These are phyloP conservation scores for Sporothrix variecibatus DNA, from an alignment of 2,329 filamentous ascomycete species.

Conservation along the genomic window DNA sequence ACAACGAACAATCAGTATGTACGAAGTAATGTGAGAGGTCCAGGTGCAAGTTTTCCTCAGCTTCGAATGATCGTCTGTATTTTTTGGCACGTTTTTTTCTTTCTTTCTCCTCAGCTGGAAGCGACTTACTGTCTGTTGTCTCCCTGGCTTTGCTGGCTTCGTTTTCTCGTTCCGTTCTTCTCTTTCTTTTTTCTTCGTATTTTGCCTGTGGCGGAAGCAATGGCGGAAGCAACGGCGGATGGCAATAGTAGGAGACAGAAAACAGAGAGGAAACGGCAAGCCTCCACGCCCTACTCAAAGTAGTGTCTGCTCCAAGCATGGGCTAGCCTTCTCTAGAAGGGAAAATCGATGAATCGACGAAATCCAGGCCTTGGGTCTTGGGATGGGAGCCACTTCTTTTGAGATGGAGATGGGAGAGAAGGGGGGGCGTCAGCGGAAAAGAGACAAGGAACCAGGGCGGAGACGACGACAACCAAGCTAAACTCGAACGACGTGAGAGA, in stretches of 20 bases:
- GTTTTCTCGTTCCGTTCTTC: not conserved
- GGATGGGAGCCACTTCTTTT: too few species aligned
- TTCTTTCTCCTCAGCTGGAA: not conserved
- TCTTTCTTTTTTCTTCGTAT: not conserved
- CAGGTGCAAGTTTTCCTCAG: not conserved
- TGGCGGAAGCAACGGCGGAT: constrained; percentile 10
- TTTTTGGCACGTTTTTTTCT: not conserved
- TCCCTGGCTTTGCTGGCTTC: not conserved
- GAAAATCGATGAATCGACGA: not conserved
- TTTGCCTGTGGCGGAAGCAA: constrained; percentile 9
- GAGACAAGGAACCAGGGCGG: not conserved
- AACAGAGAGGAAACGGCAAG: not conserved
- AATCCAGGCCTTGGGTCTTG: not conserved
- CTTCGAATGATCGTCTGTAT: not conserved
- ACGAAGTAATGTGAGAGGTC: not conserved
- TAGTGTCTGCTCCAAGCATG: not conserved
- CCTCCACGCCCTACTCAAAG: too few species aligned
- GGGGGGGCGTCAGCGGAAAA: not conserved
- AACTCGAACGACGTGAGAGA: not conserved
- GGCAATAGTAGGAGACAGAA: not conserved
- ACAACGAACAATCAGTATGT: not conserved
- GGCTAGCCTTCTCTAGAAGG: not conserved
- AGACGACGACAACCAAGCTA: not conserved
- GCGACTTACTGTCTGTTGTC: too few species aligned
- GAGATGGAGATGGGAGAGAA: not conserved